A percentile compares a stretch with the other conserved stretches of the same genome.
Conservation (phyloP, 164 flowering plant species). For the Liriodendron chinense region DNA sequence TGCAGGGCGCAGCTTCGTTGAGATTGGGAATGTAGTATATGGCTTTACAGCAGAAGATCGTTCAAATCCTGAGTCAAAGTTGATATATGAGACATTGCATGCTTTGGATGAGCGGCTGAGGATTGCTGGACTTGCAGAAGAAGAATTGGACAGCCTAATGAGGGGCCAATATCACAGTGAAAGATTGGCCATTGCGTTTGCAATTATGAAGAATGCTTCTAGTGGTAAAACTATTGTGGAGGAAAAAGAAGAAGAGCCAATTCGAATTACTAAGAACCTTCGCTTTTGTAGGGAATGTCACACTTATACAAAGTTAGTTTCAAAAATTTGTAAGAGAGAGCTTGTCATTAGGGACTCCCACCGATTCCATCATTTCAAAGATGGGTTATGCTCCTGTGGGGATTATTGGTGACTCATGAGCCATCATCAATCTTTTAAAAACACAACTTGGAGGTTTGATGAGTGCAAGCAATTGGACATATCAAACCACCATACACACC, state of each 20-base stretch:
- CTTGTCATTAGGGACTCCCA: conserved; percentile 29
- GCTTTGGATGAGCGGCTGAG: conserved; percentile 19
- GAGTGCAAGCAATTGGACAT: no score
- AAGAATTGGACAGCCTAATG: conserved; percentile 8
- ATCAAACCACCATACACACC: no score
- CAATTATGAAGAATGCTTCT: conserved; percentile 2
- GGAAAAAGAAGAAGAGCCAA: conserved; percentile 8
- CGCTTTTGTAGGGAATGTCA: conserved; percentile 30
- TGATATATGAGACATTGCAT: conserved; percentile 18
- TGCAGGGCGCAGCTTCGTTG: conserved; percentile 32
- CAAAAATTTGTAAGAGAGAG: conserved; percentile 22
- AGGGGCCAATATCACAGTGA: conserved; percentile 31
- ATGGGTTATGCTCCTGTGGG: conserved; percentile 25
- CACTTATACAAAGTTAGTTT: conserved; percentile 25
- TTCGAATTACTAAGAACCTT: conserved; percentile 28
- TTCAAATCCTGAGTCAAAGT: conserved; percentile 12
- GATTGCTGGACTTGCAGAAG: conserved; percentile 10
- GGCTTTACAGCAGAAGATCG: conserved; percentile 26
- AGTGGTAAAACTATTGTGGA: neutral
- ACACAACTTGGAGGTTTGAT: no score
- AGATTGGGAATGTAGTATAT: conserved; percentile 22
- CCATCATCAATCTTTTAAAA: neutral
- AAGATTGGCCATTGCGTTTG: conserved; percentile 34
- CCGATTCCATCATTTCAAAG: conserved; percentile 32
- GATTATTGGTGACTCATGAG: conserved; percentile 27